phyloP scores from a whole-genome alignment of 2,329 filamentous ascomycete species.

The Colletotrichum sp. region DNA sequence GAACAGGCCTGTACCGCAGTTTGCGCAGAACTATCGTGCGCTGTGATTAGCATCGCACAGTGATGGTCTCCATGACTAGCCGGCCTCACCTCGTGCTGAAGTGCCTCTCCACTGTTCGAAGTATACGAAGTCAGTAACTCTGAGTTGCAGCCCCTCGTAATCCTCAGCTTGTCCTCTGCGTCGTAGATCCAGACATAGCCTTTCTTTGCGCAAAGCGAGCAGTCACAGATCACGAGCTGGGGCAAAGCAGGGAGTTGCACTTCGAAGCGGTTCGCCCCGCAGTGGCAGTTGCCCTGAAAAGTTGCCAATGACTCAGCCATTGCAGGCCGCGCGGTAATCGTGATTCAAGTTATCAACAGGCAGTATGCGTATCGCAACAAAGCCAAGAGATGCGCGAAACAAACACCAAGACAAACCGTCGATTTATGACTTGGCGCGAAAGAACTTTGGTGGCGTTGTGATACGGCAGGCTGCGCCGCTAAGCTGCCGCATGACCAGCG shows the following conservation, averaged over 20 bases:
- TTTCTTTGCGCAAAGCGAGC: constrained; percentile 31
- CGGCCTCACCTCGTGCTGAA: constrained; percentile 22
- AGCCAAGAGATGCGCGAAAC: background rate
- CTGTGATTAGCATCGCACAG: background rate
- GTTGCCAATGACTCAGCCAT: background rate
- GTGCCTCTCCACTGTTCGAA: background rate
- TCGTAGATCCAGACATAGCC: constrained; percentile 30
- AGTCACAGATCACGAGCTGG: constrained; percentile 24
- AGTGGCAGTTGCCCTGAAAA: constrained; percentile 33
- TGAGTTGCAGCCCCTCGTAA: constrained; percentile 15
- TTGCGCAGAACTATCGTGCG: constrained; percentile 28
- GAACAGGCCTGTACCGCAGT: constrained; percentile 29
- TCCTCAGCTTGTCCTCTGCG: constrained; percentile 1
- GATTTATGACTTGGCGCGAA: background rate
- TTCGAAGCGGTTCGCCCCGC: constrained; percentile 31
- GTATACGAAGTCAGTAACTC: background rate
- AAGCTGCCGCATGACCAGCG: background rate
- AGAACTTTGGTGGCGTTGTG: background rate
- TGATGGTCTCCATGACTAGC: background rate
- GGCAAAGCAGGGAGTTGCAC: constrained; percentile 13
- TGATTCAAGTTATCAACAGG: background rate
- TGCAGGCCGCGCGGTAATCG: background rate
- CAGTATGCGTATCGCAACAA: background rate
- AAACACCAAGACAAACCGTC: background rate
- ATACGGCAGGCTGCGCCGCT: background rate